Evolutionary conservation across 108 stramenopile species (phyloP).

Genomic region (Pseudonitzschia delicatissima): DNA sequence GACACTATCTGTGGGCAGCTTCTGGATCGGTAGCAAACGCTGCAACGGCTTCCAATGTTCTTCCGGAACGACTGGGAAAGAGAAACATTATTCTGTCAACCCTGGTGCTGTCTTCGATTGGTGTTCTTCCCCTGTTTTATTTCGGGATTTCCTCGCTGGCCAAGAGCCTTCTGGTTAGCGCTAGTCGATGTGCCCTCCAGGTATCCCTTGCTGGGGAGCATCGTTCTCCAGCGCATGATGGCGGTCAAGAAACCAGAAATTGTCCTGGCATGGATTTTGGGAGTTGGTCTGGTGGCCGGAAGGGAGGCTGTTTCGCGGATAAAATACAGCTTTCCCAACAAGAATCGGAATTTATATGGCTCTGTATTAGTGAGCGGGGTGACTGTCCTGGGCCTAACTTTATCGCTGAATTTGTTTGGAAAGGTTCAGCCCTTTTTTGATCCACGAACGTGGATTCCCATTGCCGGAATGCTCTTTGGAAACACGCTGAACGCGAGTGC

Average conservation of each 20-base stretch:
- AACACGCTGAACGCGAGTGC: slow-evolving; percentile 45
- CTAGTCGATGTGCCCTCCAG: slow-evolving; percentile 33
- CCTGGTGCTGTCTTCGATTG: not conserved
- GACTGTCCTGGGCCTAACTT: slow-evolving; percentile 11
- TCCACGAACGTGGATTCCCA: slow-evolving; percentile 58
- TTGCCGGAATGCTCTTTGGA: slow-evolving; percentile 85
- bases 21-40: too few relatives aligned
- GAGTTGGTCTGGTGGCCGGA: slow-evolving; percentile 22
- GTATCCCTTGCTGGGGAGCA: slow-evolving; percentile 21
- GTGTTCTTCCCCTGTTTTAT: not conserved
- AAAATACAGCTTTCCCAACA: slow-evolving; percentile 17
- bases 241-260: slow-evolving; percentile 6
- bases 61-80: not conserved
- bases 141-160: slow-evolving; percentile 11
- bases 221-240: slow-evolving; percentile 26
- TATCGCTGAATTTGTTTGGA: slow-evolving; percentile 16
- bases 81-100: slow-evolving; percentile 7
- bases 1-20: too few relatives aligned
- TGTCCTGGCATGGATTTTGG: slow-evolving; percentile 27
- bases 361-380: slow-evolving; percentile 14
- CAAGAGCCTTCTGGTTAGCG: slow-evolving; percentile 6
- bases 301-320: slow-evolving; percentile 23
- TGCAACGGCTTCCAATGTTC: too few relatives aligned
- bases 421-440: slow-evolving; percentile 20
- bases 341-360: slow-evolving; percentile 19